Base-by-base conservation (phyloP, 805 yeast species). In the Kazachstania viticola region DNA sequence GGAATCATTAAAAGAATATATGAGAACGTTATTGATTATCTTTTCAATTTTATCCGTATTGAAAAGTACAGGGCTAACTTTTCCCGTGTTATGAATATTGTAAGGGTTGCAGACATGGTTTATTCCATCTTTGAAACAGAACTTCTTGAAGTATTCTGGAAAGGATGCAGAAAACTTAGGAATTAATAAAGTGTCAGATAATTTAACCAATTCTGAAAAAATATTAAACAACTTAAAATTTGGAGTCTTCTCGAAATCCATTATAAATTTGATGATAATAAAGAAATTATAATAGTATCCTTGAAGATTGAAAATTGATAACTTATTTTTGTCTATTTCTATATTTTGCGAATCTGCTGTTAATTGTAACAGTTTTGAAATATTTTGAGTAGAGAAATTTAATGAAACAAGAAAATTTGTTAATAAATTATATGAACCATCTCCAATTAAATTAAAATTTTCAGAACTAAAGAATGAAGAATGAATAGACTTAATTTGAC, bases 161-260 rank as follows among this genome's bases (percentile, higher is more conserved):
- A 43, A 50, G 14, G 36, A 31, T 11, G 28, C 18, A 11, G 41
- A 41, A 14, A 49, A 42, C 21, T 42, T 42, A 5, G 57, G 56
- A 12, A 51, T 44, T 15, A 51, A 34, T 9, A 50, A 29, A 14
- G 41, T 42, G 27, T 45, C 41, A 3, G 55, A 51, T 31, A 54
- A 30, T 30, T 50, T 51, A 17, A 48, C 49, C 27, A 54, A 33
- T 33, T 54, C 56, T 7, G 48, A 44, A 28, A 46, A 54, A 9
- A 54, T 48, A 30, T 52, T 48, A 13, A 54, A 37, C 17, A 54
- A 30, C 30, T 54, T 54, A 28, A 54, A 54, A 33, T 54, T 54
- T 9, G 58, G 59, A 12, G 53, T 51, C n/a, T 35, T 32, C 31
- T 54, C 59, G 31, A 52, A 54, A 37, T 54, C 57, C 18, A 48